Percentiles rank a stretch among this genome's conserved stretches.
These are phyloP conservation scores for Pichia cephalocereana DNA, from an alignment of 805 yeast genomes.

Conservation along the genomic window DNA sequence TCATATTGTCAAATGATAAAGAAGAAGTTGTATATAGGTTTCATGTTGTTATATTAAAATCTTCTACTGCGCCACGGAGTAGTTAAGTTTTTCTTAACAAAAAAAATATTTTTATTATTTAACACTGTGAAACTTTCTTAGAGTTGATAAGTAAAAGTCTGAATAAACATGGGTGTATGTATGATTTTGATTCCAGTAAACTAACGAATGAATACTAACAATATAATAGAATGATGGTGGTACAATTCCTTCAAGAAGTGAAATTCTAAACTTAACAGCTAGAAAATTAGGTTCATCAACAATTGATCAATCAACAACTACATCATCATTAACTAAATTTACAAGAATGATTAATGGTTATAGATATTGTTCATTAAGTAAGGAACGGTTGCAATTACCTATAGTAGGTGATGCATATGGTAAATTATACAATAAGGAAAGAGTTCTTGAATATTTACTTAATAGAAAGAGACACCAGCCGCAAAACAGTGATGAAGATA, in stretches of 20 bases:
- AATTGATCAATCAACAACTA: not conserved
- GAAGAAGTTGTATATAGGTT: too few species aligned
- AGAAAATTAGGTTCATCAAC: not conserved
- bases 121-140: too few species aligned
- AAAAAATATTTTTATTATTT: too few species aligned
- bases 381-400: conserved; percentile 35
- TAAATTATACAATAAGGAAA: conserved; percentile 51
- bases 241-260: conserved; percentile 1
- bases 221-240: conserved; percentile 5
- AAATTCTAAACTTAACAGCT: conserved; percentile 1
- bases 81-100: too few species aligned
- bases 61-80: too few species aligned
- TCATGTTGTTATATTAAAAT: too few species aligned
- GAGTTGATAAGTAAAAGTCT: too few species aligned
- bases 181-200: too few species aligned
- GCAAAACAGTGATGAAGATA: not conserved
- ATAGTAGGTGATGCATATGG: conserved; percentile 68
- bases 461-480: conserved; percentile 10
- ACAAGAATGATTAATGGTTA: conserved; percentile 24
- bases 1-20: too few species aligned
- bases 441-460: conserved; percentile 44
- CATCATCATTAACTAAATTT: not conserved
- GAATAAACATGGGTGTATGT: too few species aligned
- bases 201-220: not conserved
- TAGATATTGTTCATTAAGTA: conserved; percentile 40